A percentile compares a stretch with the other conserved stretches of the same genome.
Conservation (phyloP, 2,329 filamentous ascomycete species). For the Ophiosphaerella herpotricha region DNA sequence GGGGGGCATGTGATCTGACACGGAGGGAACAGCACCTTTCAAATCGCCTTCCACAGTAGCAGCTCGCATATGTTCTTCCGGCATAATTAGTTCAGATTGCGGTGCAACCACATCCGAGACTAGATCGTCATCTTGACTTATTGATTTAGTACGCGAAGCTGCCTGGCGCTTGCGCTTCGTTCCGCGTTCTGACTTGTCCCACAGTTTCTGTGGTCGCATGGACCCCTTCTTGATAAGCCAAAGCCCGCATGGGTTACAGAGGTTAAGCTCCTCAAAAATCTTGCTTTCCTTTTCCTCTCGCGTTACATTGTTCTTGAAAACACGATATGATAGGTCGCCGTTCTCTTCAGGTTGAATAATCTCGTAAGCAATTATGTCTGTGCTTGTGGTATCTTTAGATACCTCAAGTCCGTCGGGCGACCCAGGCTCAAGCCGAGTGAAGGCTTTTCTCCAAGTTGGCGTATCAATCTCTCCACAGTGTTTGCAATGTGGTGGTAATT, state of each 20-base stretch:
- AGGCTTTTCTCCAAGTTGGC: constrained; percentile 93
- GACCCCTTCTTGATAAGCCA: constrained; percentile 89
- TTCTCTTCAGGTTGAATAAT: constrained; percentile 54
- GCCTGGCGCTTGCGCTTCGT: constrained; percentile 44
- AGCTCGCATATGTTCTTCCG: constrained; percentile 15
- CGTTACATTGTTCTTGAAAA: constrained; percentile 76
- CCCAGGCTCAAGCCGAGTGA: constrained; percentile 74
- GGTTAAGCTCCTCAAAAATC: constrained; percentile 70
- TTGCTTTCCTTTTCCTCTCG: constrained; percentile 64
- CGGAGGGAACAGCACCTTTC: constrained; percentile 19
- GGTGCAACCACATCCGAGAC: constrained; percentile 38
- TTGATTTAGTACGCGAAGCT: constrained; percentile 46
- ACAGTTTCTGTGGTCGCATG: constrained; percentile 82
- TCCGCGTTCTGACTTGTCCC: constrained; percentile 61
- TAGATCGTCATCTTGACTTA: constrained; percentile 53
- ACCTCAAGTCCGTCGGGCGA: constrained; percentile 71
- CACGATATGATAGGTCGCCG: constrained; percentile 68
- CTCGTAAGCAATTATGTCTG: constrained; percentile 62
- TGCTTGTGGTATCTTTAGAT: constrained; percentile 65
- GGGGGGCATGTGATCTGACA: constrained; percentile 14
- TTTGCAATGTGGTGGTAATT: constrained; percentile 84
- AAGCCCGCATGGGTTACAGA: constrained; percentile 96
- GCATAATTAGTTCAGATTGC: constrained; percentile 32
- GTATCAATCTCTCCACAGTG: constrained; percentile 97
- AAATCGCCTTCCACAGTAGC: constrained; percentile 14